These are phyloP conservation scores for Claviceps pusilla DNA, from an alignment of 2,329 filamentous ascomycete genomes.

Conservation along the genomic window DNA sequence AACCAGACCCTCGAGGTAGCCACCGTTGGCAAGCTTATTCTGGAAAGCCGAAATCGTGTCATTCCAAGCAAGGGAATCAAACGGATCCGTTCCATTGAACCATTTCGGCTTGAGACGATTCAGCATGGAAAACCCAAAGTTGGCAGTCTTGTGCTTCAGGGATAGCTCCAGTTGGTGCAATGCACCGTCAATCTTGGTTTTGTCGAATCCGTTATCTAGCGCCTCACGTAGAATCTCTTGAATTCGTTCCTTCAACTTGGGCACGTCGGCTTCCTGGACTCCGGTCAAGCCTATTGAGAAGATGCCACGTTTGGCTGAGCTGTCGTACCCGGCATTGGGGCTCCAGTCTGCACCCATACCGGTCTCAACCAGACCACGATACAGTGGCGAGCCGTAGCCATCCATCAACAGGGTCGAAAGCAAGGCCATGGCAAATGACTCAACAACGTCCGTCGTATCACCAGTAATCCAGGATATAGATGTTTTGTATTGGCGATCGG, in stretches of 20 bases:
- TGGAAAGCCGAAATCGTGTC: constrained; percentile 76
- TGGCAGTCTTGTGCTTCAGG: constrained; percentile 90
- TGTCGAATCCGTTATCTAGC: constrained; percentile 65
- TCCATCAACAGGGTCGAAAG: constrained; percentile 76
- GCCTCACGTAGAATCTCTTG: constrained; percentile 56
- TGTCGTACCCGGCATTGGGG: constrained; percentile 85
- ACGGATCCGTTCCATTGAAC: constrained; percentile 91
- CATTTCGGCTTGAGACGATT: constrained; percentile 79
- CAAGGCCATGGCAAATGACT: constrained; percentile 75
- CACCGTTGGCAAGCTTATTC: constrained; percentile 53
- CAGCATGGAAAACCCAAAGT: constrained; percentile 82
- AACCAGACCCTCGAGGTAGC: constrained; percentile 70
- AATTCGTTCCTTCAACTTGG: constrained; percentile 60
- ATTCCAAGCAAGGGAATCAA: constrained; percentile 83
- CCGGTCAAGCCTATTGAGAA: constrained; percentile 86
- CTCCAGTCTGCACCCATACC: constrained; percentile 88
- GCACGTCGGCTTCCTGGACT: constrained; percentile 66
- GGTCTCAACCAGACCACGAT: constrained; percentile 74
- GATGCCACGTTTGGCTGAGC: constrained; percentile 58
- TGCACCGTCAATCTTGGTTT: constrained; percentile 81
- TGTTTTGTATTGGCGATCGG: constrained; percentile 82
- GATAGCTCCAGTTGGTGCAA: constrained; percentile 88
- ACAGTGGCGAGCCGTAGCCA: constrained; percentile 88
- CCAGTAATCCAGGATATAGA: constrained; percentile 87
- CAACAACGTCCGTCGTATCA: constrained; percentile 65